Evolutionary conservation across 2,329 filamentous ascomycete genomes (phyloP), one percentile per base, ranked within the genome.

Genomic region (Parascedosporium putredinis): DNA sequence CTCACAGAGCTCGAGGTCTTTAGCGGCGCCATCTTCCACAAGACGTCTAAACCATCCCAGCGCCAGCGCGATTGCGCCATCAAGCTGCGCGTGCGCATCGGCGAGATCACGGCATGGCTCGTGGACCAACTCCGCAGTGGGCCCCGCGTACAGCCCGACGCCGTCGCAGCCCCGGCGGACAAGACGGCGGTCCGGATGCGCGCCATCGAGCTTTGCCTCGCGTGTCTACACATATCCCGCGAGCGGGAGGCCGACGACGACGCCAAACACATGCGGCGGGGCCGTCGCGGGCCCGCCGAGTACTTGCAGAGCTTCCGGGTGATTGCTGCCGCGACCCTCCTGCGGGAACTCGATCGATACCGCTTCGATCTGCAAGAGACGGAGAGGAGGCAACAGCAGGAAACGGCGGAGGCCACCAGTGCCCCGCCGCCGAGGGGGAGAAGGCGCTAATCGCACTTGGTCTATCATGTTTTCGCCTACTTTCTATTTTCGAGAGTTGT

Each of bases 21-120:
- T 49, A 75, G 74, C 22, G 76, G 76, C 7, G 70, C 67, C n/a
- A 70, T 79, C n/a, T 60, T 77, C 36, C 78, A 74, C 59, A 73
- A 69, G 53, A 62, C 59, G 0, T 75, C 75, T 0, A 55, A 63
- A 0, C 75, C 76, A 59, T 75, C 70, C 0, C 62, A 64, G 8
- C 69, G 73, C 2, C 73, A 79, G 54, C 69, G 74, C 2, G 75
- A 79, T 44, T 64, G 66, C 2, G 78, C 75, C 2, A 62, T 68
- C 44, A 73, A 72, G 55, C 65, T 79, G 18, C 72, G 69, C 49
- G 74, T 76, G 12, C 72, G 73, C 45, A 76, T 73, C 45, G 71
- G 75, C 40, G 65, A 68, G 7, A 66, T 74, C 40, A 62, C 70
- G 12, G 59, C 63, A 2, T 72, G 66, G 63, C 63, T 68, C 8